Base-by-base conservation (phyloP, 345 rosid genomes). In the Citrus reticulata region DNA sequence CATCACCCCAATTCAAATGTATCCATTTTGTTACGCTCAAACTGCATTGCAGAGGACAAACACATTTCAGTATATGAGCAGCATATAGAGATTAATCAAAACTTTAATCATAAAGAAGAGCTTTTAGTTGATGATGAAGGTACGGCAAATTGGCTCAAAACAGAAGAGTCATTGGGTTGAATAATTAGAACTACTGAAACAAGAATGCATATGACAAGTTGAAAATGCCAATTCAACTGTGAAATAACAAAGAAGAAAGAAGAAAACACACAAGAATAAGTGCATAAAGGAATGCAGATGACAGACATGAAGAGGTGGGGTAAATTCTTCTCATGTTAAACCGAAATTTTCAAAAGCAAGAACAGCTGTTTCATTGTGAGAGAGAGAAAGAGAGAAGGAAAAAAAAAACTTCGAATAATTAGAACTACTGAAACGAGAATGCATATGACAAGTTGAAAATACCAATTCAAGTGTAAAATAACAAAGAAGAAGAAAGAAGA, bases 21-120 rank as follows among this genome's bases (percentile, higher is more conserved):
- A 96, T 86, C 99, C 99, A 96, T 71, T 96, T 96, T n/a, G 99
- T 84, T 61, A 96, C 95, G 20, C 98, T 95, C 87, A 95, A 85
- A 86, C 98, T 95, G 88, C 86, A 86, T 54, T 19, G 69, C 58
- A 79, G 51, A 58, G 62, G 77, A 25, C 55, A 73, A 78, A 66
- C 30, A 60, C 78, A 64, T 24, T 77, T 58, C 54, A 84, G 34
- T 64, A 54, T 29, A 64, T n/a, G 27, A 58, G 6, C 32, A 70
- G 60, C 69, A 70, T 29, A 51, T 78, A 25, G 34, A 70, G 24
- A 32, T 62, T 17, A 72, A 40, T 20, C 39, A 13, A 69, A 42
- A 79, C 20, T 34, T 62, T 4, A 22, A 55, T 10, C 32, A 49
- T 64, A 64, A 51, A 32, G 4, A 54, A 13, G 25, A 74, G 14